Evolutionary conservation across 768 basidiomycete species (phyloP), one percentile per base, ranked within the genome.

Genomic region (Lactarius tabidus): DNA sequence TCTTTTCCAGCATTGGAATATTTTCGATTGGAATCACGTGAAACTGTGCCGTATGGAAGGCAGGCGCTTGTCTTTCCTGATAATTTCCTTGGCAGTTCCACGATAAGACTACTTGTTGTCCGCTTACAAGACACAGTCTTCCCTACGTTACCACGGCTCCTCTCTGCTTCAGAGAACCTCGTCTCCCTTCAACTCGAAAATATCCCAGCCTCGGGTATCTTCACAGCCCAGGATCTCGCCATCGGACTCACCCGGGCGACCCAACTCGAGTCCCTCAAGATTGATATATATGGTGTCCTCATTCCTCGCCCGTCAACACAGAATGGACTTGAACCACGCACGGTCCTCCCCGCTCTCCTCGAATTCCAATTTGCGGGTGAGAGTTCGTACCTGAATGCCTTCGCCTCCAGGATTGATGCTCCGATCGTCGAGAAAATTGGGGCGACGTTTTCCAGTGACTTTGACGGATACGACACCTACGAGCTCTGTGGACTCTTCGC

Each of bases 141-240:
- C 10, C 55, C 54, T 26, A 45, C 43, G 41, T 23, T 62, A 36
- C 62, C 62, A 36, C 31, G 28, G 15, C 35, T 57, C 55, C 41
- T 62, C 35, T 57, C 45, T 6, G 45, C 33, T 3, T 56, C 62
- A 10, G 31, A 20, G 18, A 31, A 57, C 41, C 12, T 62, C 14
- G 23, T 18, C 12, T 62, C 62, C 20, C 54, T 62, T 57, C 55
- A 33, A 15, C 41, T 62, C 3, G 55, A 48, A 18, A 15, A 55
- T 3, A 48, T 57, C 17, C 54, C 41, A 28, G 7, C 33, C 4
- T 4, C 8, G 33, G 23, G 28, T 55, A 28, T n/a, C 29, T 33
- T 43, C 31, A 33, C 52, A 9, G 15, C 23, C 4, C 23, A 56
- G 18, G 45, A 20, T 23, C 54, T 62, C 9, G 54, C 41, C 23